Evolutionary conservation across 2,329 filamentous ascomycete genomes (phyloP).

Genomic region (Sphaceloma murrayae): DNA sequence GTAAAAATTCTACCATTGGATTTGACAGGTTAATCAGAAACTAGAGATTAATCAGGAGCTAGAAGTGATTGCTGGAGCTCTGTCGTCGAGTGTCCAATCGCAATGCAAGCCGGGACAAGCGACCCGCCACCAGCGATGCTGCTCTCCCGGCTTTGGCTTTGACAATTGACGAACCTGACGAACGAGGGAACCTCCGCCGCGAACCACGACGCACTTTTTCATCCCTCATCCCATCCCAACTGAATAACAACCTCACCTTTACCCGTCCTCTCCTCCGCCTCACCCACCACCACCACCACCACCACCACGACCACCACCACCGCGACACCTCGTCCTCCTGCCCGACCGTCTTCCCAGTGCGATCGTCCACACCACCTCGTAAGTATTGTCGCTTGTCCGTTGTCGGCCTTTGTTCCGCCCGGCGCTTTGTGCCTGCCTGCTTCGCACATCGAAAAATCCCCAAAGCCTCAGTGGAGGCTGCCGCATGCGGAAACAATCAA

Average conservation of each 20-base stretch:
- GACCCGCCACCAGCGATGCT: constrained; percentile 2
- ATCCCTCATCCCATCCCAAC: constrained; percentile 13
- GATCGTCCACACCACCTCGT: background rate
- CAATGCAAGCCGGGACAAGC: background rate
- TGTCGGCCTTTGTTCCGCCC: constrained; percentile 2
- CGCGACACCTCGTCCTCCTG: background rate
- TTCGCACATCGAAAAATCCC: constrained; percentile 6
- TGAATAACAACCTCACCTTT: constrained; percentile 1
- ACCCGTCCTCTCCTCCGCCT: constrained; percentile 1
- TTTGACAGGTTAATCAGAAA: constrained; percentile 12
- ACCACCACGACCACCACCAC: too few species aligned
- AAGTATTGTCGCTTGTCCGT: background rate
- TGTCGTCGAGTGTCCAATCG: too few species aligned
- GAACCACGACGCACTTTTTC: constrained; percentile 14
- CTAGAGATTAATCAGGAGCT: constrained; percentile 13
- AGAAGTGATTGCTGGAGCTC: too few species aligned
- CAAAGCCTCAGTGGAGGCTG: constrained; percentile 9
- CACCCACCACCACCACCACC: background rate
- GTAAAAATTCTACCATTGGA: constrained; percentile 11
- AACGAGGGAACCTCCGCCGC: constrained; percentile 2
- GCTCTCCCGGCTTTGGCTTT: constrained; percentile 8
- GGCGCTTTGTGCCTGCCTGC: constrained; percentile 9
- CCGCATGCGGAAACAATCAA: constrained; percentile 16
- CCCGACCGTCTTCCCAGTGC: background rate
- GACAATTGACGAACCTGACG: too few species aligned